Conservation (phyloP, 208 protist genomes). For the Crithidia thermophila region DNA sequence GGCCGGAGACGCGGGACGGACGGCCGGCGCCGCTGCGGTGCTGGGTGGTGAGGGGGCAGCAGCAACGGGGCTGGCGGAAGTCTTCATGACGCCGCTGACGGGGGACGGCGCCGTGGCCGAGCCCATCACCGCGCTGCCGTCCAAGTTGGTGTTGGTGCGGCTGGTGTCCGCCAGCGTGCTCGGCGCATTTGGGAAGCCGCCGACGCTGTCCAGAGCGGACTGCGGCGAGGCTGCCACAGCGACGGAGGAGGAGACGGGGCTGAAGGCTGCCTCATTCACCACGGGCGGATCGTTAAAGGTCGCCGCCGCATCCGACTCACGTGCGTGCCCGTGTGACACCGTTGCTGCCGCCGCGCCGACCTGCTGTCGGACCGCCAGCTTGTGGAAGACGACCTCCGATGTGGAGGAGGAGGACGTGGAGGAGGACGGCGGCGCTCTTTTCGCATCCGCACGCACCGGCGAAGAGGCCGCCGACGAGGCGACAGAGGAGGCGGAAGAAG, state of each 20-base stretch:
- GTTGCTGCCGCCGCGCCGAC: not conserved
- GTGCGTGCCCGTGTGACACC: too few relatives aligned
- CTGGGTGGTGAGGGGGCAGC: not conserved
- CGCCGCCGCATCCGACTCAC: too few relatives aligned
- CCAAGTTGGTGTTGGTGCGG: not conserved
- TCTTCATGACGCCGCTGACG: not conserved
- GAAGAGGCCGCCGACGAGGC: not conserved
- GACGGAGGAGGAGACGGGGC: not conserved
- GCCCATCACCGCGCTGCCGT: not conserved
- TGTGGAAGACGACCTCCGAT: constrained; percentile 11
- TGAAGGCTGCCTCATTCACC: not conserved
- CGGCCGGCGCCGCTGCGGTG: not conserved
- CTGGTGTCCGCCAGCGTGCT: constrained; percentile 19
- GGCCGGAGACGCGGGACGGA: not conserved
- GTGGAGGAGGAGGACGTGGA: constrained; percentile 19
- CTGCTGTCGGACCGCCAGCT: not conserved
- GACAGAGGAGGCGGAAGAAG: constrained; percentile 3
- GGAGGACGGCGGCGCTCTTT: not conserved
- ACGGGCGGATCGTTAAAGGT: too few relatives aligned
- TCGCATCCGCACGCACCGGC: not conserved
- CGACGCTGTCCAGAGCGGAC: not conserved
- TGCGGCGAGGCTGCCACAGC: not conserved
- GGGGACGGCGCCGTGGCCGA: not conserved
- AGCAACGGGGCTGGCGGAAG: not conserved
- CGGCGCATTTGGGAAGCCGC: not conserved